Evolutionary conservation across 2,329 filamentous ascomycete species (phyloP).

Genomic region (Talaromyces sp.): DNA sequence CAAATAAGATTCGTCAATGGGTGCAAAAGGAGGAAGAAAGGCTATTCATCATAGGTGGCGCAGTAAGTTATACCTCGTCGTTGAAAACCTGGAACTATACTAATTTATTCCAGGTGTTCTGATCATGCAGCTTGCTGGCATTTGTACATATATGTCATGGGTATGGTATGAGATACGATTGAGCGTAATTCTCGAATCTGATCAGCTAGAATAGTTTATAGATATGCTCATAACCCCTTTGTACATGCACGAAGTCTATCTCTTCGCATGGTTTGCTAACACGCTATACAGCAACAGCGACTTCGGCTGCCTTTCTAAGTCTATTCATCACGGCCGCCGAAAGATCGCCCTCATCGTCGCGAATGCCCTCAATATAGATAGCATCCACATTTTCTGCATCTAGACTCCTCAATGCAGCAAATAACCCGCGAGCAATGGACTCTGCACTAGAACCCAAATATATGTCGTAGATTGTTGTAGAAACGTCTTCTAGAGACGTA

Average conservation of each 20-base stretch:
- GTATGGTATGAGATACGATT: neutral
- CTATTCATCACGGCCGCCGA: slow-evolving; percentile 85
- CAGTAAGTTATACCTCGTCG: slow-evolving; percentile 51
- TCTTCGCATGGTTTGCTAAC: neutral
- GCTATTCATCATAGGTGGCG: slow-evolving; percentile 95
- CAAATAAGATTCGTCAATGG: slow-evolving; percentile 89
- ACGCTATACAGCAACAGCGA: slow-evolving; percentile 48
- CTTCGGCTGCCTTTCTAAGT: slow-evolving; percentile 68
- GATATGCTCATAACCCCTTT: neutral
- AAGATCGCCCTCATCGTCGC: slow-evolving; percentile 67
- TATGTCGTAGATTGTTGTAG: slow-evolving; percentile 57
- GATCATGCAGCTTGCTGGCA: neutral
- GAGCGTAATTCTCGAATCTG: neutral
- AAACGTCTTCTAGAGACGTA: neutral
- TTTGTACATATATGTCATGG: neutral
- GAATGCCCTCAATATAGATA: slow-evolving; percentile 87
- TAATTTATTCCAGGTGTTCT: slow-evolving; percentile 10
- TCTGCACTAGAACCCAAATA: slow-evolving; percentile 66
- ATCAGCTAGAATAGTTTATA: neutral
- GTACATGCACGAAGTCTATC: neutral
- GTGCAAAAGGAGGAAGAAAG: slow-evolving; percentile 86
- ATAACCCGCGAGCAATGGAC: slow-evolving; percentile 79
- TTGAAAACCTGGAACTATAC: neutral
- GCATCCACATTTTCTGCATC: slow-evolving; percentile 74
- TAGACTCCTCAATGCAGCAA: slow-evolving; percentile 79